Base-by-base conservation (phyloP, 2,329 filamentous ascomycete genomes). In the Xylariaceae sp. region DNA sequence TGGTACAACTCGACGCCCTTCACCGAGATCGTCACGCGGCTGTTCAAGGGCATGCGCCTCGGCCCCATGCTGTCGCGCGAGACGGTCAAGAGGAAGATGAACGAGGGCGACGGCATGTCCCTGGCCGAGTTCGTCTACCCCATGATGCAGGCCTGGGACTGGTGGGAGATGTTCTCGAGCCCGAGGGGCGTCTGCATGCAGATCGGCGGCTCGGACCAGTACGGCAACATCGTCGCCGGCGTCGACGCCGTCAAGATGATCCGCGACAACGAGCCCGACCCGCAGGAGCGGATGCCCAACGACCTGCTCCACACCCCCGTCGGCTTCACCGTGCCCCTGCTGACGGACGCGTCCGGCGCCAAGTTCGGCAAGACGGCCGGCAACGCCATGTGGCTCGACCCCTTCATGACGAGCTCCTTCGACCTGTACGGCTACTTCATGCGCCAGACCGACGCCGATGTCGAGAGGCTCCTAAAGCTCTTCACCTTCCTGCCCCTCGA, bases 321-420 rank as follows among this genome's bases (percentile, higher is more conserved):
- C 45, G 92, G 92, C 6, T 83, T 98, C 51, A 97, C 92, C 0
- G 88, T 90, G 1, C 92, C 92, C 0, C 75, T 98, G 2, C 69
- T 98, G 26, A 95, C 88, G 0, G 89, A 90, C 36, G 72, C 85
- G 1, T 77, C 85, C 1, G 92, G 92, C 13, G 79, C 78, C 57
- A 98, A 98, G 63, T 89, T 97, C 53, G 92, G 92, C 36, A 98
- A 98, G 68, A 94, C 83, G 47, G 85, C 88, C 2, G 90, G 89
- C 17, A 97, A 97, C 60, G 89, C 90, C 2, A 66, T 98, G 24
- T 98, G 92, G 92, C 74, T 98, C 3, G 88, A 96, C 60, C 71
- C 73, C 37, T 80, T 83, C 53, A 76, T 88, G 74, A 94, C 90
- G 2, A 81, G 75, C 19, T 69, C 81, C 0, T 96, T 90, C 55